Conservation (phyloP, 1,284 basidiomycete species). For the Boletus calvinii region DNA sequence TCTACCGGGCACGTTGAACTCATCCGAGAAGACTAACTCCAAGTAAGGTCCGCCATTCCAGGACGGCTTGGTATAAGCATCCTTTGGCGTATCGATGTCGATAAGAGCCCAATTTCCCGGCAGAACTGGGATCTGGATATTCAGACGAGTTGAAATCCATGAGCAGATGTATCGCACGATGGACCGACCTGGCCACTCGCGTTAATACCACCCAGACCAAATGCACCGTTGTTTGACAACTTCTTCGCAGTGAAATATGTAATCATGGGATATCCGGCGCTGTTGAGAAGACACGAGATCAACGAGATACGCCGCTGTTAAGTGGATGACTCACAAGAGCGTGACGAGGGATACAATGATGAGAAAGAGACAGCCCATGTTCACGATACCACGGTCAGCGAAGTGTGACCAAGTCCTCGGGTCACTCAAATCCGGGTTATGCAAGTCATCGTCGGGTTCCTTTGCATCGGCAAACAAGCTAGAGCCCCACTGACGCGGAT, state of each 20-base stretch:
- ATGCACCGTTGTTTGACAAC: conserved; percentile 43
- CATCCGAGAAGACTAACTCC: conserved; percentile 73
- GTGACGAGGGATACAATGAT: conserved; percentile 47
- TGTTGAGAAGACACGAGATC: conserved; percentile 22
- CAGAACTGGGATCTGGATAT: conserved; percentile 45
- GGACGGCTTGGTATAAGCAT: conserved; percentile 50
- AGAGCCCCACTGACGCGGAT: conserved; percentile 55
- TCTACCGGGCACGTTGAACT: conserved; percentile 73
- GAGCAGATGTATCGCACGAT: not conserved
- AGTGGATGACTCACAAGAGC: conserved; percentile 46
- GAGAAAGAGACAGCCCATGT: conserved; percentile 63
- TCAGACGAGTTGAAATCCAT: conserved; percentile 31
- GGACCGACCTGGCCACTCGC: conserved; percentile 60
- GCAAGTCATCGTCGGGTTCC: conserved; percentile 56
- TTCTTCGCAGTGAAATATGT: conserved; percentile 45
- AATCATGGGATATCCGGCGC: conserved; percentile 54
- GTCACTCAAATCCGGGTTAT: conserved; percentile 46
- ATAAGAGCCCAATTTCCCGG: conserved; percentile 60
- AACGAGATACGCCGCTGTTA: conserved; percentile 5
- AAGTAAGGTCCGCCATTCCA: conserved; percentile 47
- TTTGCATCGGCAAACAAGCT: conserved; percentile 46
- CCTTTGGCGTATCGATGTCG: conserved; percentile 63
- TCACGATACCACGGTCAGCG: conserved; percentile 53
- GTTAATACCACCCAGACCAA: conserved; percentile 74
- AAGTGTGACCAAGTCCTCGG: conserved; percentile 28